Percentiles rank a stretch among this genome's conserved stretches.
phyloP scores from a whole-genome alignment of 768 basidiomycete species.

The Dendrothele bispora region DNA sequence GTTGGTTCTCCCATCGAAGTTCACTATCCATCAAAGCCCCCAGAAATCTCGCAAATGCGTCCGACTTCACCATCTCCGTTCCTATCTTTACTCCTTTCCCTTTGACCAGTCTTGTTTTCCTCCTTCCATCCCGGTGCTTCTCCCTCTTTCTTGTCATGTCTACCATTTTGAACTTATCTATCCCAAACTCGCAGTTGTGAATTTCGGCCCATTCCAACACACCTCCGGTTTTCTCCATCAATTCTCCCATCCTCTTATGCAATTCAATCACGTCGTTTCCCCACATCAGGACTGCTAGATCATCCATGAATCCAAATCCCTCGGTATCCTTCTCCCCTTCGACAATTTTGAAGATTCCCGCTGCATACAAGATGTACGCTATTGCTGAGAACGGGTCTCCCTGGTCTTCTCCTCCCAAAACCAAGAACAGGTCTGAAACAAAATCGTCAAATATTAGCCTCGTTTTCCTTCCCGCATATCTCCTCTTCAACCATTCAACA shows the following conservation, averaged over 20 bases:
- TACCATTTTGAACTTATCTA: neutral
- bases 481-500: conserved; percentile 10
- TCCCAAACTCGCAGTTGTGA: neutral
- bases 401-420: conserved; percentile 23
- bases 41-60: no score
- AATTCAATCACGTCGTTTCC: conserved; percentile 8
- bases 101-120: no score
- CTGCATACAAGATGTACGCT: conserved; percentile 23
- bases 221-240: conserved; percentile 11
- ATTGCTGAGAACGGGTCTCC: conserved; percentile 25
- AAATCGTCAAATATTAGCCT: conserved; percentile 25
- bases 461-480: conserved; percentile 18
- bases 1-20: no score
- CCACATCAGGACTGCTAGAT: conserved; percentile 8
- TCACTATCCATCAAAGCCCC: no score
- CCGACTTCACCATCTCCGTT: no score
- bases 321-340: conserved; percentile 2
- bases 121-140: no score
- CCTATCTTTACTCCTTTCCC: no score
- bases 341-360: conserved; percentile 16
- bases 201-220: neutral
- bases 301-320: conserved; percentile 19
- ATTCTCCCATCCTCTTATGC: conserved; percentile 4
- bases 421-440: conserved; percentile 14
- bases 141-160: conserved; percentile 1